A percentile compares a stretch with the other conserved stretches of the same genome.
Conservation (phyloP, 176 grass and related monocot genomes). For the Phragmites australis region DNA sequence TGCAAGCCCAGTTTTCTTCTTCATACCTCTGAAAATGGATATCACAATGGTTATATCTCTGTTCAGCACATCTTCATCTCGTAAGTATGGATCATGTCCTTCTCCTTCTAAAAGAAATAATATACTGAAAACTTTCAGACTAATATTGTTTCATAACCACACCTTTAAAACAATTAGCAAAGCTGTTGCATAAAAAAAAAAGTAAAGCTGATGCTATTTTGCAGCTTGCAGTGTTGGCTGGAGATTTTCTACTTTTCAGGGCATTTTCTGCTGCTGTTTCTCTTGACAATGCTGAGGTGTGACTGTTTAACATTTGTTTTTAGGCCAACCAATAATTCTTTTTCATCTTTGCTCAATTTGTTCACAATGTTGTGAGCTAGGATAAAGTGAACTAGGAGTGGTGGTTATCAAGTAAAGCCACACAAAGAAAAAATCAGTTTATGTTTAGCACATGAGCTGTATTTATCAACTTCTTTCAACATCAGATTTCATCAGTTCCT, state of each 20-base stretch:
- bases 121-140: conserved; percentile 6
- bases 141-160: not conserved
- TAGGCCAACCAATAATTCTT: not conserved
- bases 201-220: conserved; percentile 34
- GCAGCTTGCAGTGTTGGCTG: conserved; percentile 81
- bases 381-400: not conserved
- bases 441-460: not conserved
- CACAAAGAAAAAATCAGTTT: not conserved
- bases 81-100: not conserved
- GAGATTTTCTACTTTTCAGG: conserved; percentile 83
- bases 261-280: conserved; percentile 71
- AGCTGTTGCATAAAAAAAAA: too few relatives aligned
- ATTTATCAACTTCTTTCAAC: conserved; percentile 6
- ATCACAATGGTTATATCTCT: not conserved
- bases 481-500: not conserved
- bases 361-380: not conserved
- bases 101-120: not conserved
- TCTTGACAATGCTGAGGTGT: conserved; percentile 64
- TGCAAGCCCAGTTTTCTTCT: not conserved
- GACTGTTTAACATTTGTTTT: not conserved
- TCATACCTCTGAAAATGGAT: not conserved
- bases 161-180: not conserved
- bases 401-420: not conserved
- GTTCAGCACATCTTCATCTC: not conserved
- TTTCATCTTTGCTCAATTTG: not conserved